A percentile compares a stretch with the other conserved stretches of the same genome.
phyloP scores from a whole-genome alignment of 306 rosid species.

The Bauhinia variegata region DNA sequence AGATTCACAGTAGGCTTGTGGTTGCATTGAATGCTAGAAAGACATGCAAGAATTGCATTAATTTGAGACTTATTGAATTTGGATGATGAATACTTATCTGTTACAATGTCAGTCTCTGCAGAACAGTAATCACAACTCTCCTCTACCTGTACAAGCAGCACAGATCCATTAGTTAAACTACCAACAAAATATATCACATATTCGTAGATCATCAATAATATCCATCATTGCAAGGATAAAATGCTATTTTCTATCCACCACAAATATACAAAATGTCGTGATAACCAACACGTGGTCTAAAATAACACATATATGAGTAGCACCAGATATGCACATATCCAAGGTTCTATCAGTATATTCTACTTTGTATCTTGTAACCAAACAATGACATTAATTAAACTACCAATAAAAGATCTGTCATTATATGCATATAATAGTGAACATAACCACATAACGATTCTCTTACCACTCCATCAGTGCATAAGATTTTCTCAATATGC shows the following conservation, averaged over 20 bases:
- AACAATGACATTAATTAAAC: too few species aligned
- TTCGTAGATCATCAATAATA: not conserved
- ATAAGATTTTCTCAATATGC: conserved; percentile 44
- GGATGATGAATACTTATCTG: conserved; percentile 16
- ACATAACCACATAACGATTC: not conserved
- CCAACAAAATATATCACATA: not conserved
- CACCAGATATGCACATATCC: not conserved
- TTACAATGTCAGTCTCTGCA: not conserved
- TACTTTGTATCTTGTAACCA: not conserved
- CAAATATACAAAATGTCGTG: not conserved
- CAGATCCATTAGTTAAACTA: not conserved
- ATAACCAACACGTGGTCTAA: not conserved
- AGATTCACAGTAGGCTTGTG: conserved; percentile 52
- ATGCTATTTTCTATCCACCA: not conserved
- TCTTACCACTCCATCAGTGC: conserved; percentile 53
- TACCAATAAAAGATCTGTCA: too few species aligned
- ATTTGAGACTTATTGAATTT: conserved; percentile 58
- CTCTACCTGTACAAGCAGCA: conserved; percentile 38
- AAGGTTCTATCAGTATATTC: not conserved
- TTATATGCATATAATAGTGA: not conserved
- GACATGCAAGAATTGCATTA: conserved; percentile 51
- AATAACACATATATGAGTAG: not conserved
- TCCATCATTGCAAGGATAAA: not conserved
- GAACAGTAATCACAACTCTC: conserved; percentile 17
- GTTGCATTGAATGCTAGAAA: conserved; percentile 33